Base-by-base conservation (phyloP, 192 early-diverging fungal species). In the Dissophora ornata region DNA sequence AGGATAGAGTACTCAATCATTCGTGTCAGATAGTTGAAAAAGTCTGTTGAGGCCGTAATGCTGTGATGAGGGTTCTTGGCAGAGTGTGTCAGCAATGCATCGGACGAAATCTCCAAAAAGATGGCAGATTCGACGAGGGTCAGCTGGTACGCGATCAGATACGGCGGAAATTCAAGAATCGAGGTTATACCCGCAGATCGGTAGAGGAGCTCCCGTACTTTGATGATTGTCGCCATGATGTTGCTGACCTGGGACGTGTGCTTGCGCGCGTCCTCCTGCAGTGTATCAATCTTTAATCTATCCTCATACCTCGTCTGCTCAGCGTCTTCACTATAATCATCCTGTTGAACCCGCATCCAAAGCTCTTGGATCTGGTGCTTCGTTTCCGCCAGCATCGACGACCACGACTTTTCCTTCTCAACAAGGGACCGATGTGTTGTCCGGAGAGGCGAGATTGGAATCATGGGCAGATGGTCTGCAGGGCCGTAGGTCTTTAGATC, bases 11-110 rank as follows among this genome's bases (percentile, higher is more conserved):
- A 83, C 61, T 94, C 92, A 38, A 94, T 85, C 19, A 90, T 49
- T 7, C 91, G 81, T 18, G 91, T 89, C 1, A 92, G 55, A 66
- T 89, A 92, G 62, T 94, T 94, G 87, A 94, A 94, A 78, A 90
- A 90, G 57, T 92, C 91, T 12, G 92, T 86, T 13, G 83, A 85
- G 2, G 85, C 86, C 30, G 86, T 87, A 3, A 94, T 83, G 0
- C 82, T 78, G 13, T 67, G 57, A 34, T 88, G 79, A 0, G 89
- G 89, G 21, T 79, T 67, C 30, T 86, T 83, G 16, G 90, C 61
- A 0, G 86, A 85, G 52, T 94, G 90, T 10, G 56, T 47, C 18
- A 90, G 34, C 2, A 93, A 50, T 24, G 90, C 83, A 4, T 57
- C 41, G 1, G 84, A 80, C 19, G 82, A 75, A n/a, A 93, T 89